Conservation (phyloP, 2,329 filamentous ascomycete species). For the Sporothrix humicola region DNA sequence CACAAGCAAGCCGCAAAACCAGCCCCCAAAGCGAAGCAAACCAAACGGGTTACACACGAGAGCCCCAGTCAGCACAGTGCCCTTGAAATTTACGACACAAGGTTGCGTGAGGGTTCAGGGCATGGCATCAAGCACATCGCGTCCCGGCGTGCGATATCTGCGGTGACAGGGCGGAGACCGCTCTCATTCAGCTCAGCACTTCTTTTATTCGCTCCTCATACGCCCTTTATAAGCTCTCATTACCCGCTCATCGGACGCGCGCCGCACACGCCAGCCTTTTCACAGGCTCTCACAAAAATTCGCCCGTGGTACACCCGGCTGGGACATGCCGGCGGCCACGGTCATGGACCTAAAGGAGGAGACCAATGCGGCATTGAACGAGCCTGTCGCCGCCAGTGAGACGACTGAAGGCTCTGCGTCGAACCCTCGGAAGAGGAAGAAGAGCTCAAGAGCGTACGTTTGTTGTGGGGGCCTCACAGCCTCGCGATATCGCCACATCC, state of each 20-base stretch:
- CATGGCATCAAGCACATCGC: constrained; percentile 20
- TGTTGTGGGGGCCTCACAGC: background rate
- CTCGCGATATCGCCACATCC: constrained; percentile 2
- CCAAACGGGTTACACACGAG: constrained; percentile 9
- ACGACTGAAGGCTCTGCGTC: constrained; percentile 38
- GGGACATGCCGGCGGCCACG: constrained; percentile 24
- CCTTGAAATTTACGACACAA: background rate
- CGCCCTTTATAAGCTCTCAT: background rate
- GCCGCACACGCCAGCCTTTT: background rate
- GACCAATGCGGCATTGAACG: constrained; percentile 32
- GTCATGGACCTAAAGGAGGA: constrained; percentile 36
- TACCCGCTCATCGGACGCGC: background rate
- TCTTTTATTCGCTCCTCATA: background rate
- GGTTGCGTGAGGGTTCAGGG: background rate
- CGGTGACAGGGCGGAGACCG: constrained; percentile 19
- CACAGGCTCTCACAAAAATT: background rate
- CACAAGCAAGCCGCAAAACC: background rate
- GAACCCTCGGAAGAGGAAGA: constrained; percentile 47
- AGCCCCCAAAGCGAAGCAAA: background rate
- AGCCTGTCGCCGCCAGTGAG: constrained; percentile 34
- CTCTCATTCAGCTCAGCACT: background rate
- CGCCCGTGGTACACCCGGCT: background rate
- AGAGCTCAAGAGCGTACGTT: constrained; percentile 47
- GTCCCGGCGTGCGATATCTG: constrained; percentile 23
- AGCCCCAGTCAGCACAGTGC: background rate